These are phyloP conservation scores for Ceratocystis smalleyi DNA, from an alignment of 2,329 filamentous ascomycete species.

Conservation along the genomic window DNA sequence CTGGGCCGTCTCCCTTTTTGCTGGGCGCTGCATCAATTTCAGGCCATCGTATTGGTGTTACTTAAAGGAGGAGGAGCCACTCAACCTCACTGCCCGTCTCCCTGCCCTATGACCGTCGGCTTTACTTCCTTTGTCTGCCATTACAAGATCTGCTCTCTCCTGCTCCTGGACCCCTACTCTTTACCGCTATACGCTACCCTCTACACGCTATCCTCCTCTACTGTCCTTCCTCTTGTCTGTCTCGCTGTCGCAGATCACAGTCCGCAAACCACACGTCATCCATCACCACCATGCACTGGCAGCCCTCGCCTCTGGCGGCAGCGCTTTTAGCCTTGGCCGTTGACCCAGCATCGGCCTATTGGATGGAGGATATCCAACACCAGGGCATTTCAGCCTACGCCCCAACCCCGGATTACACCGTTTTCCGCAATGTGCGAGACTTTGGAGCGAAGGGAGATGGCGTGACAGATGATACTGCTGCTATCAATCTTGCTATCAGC, in stretches of 20 bases:
- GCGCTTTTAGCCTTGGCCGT: neutral
- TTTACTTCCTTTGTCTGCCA: neutral
- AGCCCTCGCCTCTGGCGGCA: neutral
- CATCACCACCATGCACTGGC: slow-evolving; percentile 1
- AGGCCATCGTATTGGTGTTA: neutral
- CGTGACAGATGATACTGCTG: slow-evolving; percentile 25
- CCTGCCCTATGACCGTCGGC: no score
- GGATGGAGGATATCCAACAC: slow-evolving; percentile 32
- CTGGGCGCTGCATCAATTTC: neutral
- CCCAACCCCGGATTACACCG: slow-evolving; percentile 26
- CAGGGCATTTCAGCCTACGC: slow-evolving; percentile 35
- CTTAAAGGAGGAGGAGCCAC: neutral
- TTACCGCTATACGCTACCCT: no score
- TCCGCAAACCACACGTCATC: no score
- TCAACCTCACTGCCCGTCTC: neutral
- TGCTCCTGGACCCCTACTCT: neutral
- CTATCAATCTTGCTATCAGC: slow-evolving; percentile 26
- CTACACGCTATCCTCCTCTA: no score
- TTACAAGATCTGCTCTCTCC: neutral
- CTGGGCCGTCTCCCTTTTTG: neutral
- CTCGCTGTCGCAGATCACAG: neutral
- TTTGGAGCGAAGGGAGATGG: slow-evolving; percentile 29
- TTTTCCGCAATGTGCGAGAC: slow-evolving; percentile 35
- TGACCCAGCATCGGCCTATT: slow-evolving; percentile 21
- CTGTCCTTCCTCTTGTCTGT: no score